Base-by-base conservation (phyloP, 1,284 basidiomycete genomes). In the Ceratobasidium papillatum region DNA sequence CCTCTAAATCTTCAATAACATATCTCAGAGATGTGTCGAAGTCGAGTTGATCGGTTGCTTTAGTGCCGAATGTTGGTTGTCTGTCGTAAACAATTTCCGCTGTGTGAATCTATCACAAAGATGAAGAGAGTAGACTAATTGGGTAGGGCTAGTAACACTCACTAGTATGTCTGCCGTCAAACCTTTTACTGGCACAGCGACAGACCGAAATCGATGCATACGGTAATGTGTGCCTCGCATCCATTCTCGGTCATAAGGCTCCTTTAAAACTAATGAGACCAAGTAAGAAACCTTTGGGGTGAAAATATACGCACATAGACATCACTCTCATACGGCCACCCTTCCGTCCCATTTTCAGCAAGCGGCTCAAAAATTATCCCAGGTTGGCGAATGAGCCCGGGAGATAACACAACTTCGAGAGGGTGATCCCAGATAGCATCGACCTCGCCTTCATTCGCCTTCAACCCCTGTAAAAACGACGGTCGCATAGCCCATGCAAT, bases 111-210 rank as follows among this genome's bases (percentile, higher is more conserved):
- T 76, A 49, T 30, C 14, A 11, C 49, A 30, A 22, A 19, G 0
- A 66, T 17, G 30, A 56, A 36, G 9, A 34, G 22, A 30, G 22
- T 43, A 19, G 3, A 36, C 58, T 11, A 27, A 43, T 19, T 36
- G 11, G 0, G 22, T 8, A 14, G 43, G n/a, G 19, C 7, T 38
- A 12, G 19, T 7, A 17, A 19, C 17, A 51, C 89, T 78, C 78
- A 94, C 92, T 63, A 94, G 82, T 14, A 95, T 91, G 77, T 95
- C 93, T 0, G 93, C 85, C 0, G 93, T 94, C 1, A 95, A 82
- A 0, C 94, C 94, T 80, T 94, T 93, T 77, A 95, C 86, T 0
- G 93, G 89, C 9, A 92, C 93, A 1, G 90, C 89, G 0, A 84
- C 84, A 1, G 90, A 90, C 52, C 92, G 86, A 79, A 95, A 91